phyloP scores from a whole-genome alignment of 2,329 filamentous ascomycete species.

The Coccinonectria pachysandricola region DNA sequence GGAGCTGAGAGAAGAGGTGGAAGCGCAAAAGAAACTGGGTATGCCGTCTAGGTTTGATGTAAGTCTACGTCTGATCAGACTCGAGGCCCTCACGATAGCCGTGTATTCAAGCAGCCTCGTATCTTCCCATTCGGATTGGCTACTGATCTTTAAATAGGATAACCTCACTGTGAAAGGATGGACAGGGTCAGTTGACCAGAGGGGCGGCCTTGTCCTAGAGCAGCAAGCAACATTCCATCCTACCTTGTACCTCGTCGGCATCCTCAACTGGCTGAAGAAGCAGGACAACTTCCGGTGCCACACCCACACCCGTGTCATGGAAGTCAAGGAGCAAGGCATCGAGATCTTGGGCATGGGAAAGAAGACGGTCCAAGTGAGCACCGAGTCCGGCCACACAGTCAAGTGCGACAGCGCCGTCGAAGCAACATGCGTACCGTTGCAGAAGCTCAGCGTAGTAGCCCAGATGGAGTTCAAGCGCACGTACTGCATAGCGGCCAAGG shows the following conservation, averaged over 20 bases:
- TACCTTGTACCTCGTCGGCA: slow-evolving; percentile 42
- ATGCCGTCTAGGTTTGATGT: slow-evolving; percentile 7
- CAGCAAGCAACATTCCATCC: slow-evolving; percentile 46
- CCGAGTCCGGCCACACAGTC: slow-evolving; percentile 35
- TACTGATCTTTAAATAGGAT: too few relatives aligned
- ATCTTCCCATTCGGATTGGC: too few relatives aligned
- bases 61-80: background rate
- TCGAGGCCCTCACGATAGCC: too few relatives aligned
- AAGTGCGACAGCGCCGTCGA: slow-evolving; percentile 39
- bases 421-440: slow-evolving; percentile 44
- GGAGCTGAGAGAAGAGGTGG: slow-evolving; percentile 6
- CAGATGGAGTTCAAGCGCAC: slow-evolving; percentile 44
- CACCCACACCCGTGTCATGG: slow-evolving; percentile 37
- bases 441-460: slow-evolving; percentile 42
- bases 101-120: too few relatives aligned
- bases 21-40: slow-evolving; percentile 6
- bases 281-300: slow-evolving; percentile 44
- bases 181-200: slow-evolving; percentile 39
- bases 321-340: slow-evolving; percentile 36
- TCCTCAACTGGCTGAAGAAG: slow-evolving; percentile 39
- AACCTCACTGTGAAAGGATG: slow-evolving; percentile 39
- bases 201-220: slow-evolving; percentile 35
- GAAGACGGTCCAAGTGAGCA: slow-evolving; percentile 36
- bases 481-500: slow-evolving; percentile 45
- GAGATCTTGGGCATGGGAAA: slow-evolving; percentile 9